Conservation (phyloP, 1,284 basidiomycete species). For the Boletellus deceptivus region DNA sequence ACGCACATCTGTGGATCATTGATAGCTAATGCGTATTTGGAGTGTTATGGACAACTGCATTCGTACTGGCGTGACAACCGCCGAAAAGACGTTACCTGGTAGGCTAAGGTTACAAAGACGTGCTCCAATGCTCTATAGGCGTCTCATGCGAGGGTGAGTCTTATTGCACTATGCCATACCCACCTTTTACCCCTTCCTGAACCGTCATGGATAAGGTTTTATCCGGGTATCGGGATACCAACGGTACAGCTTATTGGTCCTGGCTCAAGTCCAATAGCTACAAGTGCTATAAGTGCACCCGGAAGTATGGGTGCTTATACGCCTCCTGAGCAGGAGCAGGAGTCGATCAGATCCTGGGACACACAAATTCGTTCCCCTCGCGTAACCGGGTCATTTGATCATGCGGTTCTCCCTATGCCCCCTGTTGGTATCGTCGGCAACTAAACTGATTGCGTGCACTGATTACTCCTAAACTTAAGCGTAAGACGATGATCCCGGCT, state of each 20-base stretch:
- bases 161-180: not conserved
- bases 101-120: constrained; percentile 76
- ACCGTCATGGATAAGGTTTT: constrained; percentile 43
- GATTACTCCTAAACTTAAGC: constrained; percentile 40
- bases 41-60: constrained; percentile 94
- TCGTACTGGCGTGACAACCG: constrained; percentile 78
- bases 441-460: not conserved
- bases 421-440: constrained; percentile 49
- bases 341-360: not conserved
- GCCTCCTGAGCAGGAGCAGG: constrained; percentile 8
- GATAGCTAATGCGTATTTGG: constrained; percentile 79
- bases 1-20: not conserved
- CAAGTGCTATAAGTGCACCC: constrained; percentile 45
- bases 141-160: constrained; percentile 81
- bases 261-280: constrained; percentile 32
- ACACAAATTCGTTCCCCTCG: constrained; percentile 40
- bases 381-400: constrained; percentile 79
- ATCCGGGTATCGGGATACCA: constrained; percentile 56
- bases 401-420: constrained; percentile 80
- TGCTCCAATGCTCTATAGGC: constrained; percentile 82
- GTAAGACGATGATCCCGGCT: constrained; percentile 85
- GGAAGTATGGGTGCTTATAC: constrained; percentile 22
- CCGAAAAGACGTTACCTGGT: constrained; percentile 81
- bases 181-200: not conserved
- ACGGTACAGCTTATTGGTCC: constrained; percentile 45